Conservation (phyloP, 805 yeast species). For the Candida silvicultrix region DNA sequence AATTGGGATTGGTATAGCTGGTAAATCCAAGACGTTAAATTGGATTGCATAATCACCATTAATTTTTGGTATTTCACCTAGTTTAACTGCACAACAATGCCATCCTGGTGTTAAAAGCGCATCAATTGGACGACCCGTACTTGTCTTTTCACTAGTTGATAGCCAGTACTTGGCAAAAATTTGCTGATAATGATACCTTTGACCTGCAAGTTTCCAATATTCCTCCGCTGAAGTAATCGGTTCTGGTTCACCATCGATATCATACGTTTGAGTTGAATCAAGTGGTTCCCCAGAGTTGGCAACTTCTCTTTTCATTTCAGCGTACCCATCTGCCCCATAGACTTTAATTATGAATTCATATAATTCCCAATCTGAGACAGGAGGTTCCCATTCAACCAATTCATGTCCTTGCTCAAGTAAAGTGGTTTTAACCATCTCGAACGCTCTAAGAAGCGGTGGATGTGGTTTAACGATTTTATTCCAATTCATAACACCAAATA, state of each 20-base stretch:
- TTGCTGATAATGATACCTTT: conserved; percentile 26
- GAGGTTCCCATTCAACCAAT: conserved; percentile 41
- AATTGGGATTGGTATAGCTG: conserved; percentile 54
- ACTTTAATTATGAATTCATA: conserved; percentile 27
- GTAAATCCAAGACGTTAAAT: conserved; percentile 49
- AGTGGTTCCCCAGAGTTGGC: not conserved
- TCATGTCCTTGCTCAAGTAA: conserved; percentile 41
- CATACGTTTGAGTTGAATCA: not conserved
- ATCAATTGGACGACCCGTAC: conserved; percentile 33
- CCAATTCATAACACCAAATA: conserved; percentile 33
- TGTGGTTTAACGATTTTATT: conserved; percentile 42
- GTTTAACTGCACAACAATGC: conserved; percentile 26
- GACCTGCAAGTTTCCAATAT: conserved; percentile 29
- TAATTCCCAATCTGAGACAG: conserved; percentile 24
- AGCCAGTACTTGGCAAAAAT: conserved; percentile 28
- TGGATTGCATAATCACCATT: conserved; percentile 48
- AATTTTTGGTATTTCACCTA: conserved; percentile 27
- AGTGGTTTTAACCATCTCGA: conserved; percentile 26
- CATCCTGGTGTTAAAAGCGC: conserved; percentile 35
- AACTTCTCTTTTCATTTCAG: conserved; percentile 6
- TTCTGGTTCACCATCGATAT: conserved; percentile 11
- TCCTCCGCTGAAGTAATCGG: conserved; percentile 12
- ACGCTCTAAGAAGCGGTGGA: conserved; percentile 42
- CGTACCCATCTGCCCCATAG: conserved; percentile 36
- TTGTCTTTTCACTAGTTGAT: conserved; percentile 22